Conservation (phyloP, 495 filamentous ascomycete species). For the Xylaria cubensis region DNA sequence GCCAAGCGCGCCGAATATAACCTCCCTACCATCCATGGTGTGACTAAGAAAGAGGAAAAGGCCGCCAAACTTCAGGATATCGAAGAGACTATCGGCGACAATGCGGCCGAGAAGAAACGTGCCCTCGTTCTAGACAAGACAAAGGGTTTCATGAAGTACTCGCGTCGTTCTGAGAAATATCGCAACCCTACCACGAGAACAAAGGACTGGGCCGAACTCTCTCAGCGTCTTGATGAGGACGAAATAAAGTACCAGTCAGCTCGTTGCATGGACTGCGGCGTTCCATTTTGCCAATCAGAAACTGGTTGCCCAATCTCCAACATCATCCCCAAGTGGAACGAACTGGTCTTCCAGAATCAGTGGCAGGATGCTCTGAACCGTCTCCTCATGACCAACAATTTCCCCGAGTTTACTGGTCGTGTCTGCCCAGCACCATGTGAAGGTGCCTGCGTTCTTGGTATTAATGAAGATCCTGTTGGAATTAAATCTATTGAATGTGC, state of each 20-base stretch:
- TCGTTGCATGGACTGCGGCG: constrained; percentile 99
- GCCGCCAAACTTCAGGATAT: constrained; percentile 89
- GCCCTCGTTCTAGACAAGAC: constrained; percentile 98
- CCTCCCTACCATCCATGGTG: constrained; percentile 77
- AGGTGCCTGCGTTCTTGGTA: constrained; percentile 95
- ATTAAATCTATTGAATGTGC: constrained; percentile 99
- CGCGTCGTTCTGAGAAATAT: constrained; percentile 93
- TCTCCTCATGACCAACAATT: constrained; percentile 98
- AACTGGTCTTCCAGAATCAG: constrained; percentile 87
- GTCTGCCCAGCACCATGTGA: constrained; percentile 98
- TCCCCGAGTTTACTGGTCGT: constrained; percentile 98
- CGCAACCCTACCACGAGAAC: constrained; percentile 83
- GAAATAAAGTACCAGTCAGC: constrained; percentile 99
- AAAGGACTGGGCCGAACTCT: constrained; percentile 95
- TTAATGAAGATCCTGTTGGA: constrained; percentile 97
- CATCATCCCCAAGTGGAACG: constrained; percentile 99
- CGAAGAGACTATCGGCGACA: constrained; percentile 89
- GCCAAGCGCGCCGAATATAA: constrained; percentile 83
- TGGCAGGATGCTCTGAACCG: constrained; percentile 97
- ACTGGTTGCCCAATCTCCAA: constrained; percentile 98
- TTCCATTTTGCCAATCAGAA: constrained; percentile 98
- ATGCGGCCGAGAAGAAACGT: constrained; percentile 86
- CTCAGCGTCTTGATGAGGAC: constrained; percentile 87
- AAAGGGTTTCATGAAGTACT: constrained; percentile 98
- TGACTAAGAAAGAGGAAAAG: constrained; percentile 70